phyloP scores from a whole-genome alignment of 2,329 filamentous ascomycete genomes.

The Elsinoe arachidis region DNA sequence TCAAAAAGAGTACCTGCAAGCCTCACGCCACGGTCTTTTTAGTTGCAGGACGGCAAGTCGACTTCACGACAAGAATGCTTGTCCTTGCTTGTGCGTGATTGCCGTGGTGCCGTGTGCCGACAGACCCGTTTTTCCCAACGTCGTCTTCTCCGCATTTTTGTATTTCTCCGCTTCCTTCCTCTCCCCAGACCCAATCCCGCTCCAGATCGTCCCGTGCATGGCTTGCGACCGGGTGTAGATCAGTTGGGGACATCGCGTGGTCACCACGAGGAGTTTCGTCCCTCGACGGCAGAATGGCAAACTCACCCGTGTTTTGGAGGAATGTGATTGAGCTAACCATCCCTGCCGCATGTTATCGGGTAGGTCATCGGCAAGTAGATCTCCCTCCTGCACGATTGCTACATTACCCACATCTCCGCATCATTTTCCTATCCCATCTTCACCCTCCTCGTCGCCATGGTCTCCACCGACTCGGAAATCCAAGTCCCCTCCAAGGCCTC shows the following conservation, averaged over 20 bases:
- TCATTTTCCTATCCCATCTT: not conserved
- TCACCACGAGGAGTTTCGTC: not conserved
- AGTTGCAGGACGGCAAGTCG: not conserved
- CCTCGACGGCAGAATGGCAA: not conserved
- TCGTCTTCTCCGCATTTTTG: not conserved
- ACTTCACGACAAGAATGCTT: not conserved
- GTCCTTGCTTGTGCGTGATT: not conserved
- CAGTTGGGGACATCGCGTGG: not conserved
- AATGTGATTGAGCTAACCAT: not conserved
- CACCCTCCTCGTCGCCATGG: not conserved
- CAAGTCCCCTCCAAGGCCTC: not conserved
- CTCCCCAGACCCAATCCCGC: too few relatives aligned
- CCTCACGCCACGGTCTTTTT: too few relatives aligned
- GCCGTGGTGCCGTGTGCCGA: not conserved
- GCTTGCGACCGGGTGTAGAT: not conserved
- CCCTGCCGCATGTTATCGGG: not conserved
- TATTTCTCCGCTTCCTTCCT: not conserved
- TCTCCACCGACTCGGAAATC: slow-evolving; percentile 4
- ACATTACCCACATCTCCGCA: not conserved
- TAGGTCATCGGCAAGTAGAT: not conserved
- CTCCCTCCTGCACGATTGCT: not conserved
- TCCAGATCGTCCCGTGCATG: not conserved
- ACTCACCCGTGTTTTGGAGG: not conserved
- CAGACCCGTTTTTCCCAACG: not conserved
- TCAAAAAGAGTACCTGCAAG: too few relatives aligned